Evolutionary conservation across 768 basidiomycete species (phyloP).

Genomic region (Termitomyces sp.): DNA sequence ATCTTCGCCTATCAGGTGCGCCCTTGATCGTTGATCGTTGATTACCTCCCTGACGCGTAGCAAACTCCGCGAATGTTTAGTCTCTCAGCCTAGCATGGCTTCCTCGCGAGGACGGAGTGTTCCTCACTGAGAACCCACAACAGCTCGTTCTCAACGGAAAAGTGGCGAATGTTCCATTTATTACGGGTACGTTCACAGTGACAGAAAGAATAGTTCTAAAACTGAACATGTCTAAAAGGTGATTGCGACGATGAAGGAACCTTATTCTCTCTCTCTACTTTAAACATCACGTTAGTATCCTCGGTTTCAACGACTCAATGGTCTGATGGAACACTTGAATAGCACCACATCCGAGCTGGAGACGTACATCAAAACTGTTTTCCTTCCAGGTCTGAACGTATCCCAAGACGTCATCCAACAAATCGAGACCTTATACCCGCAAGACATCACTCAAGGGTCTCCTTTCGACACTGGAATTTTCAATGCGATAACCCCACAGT

Average conservation of each 20-base stretch:
- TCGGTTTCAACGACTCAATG: background rate
- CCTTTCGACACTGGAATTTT: constrained; percentile 40
- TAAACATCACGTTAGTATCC: constrained; percentile 43
- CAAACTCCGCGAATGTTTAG: constrained; percentile 20
- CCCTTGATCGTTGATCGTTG: background rate
- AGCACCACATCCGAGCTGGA: constrained; percentile 22
- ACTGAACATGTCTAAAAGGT: constrained; percentile 21
- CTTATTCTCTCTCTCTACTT: constrained; percentile 37
- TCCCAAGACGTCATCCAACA: constrained; percentile 13
- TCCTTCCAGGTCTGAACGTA: constrained; percentile 16
- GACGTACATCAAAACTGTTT: constrained; percentile 23
- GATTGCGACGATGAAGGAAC: constrained; percentile 61
- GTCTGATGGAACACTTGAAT: background rate
- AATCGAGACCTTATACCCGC: constrained; percentile 29
- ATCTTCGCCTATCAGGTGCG: constrained; percentile 40
- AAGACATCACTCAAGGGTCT: constrained; percentile 36
- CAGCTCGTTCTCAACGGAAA: constrained; percentile 35
- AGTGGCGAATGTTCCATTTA: constrained; percentile 44
- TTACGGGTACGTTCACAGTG: constrained; percentile 31
- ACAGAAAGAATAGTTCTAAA: background rate
- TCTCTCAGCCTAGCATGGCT: constrained; percentile 39
- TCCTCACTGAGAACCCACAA: constrained; percentile 40
- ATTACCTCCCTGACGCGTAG: background rate
- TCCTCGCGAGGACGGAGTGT: constrained; percentile 47
- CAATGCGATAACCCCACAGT: constrained; percentile 41